These are phyloP conservation scores for Umbelopsis ramanniana DNA, from an alignment of 192 early-diverging fungal genomes.

Conservation along the genomic window DNA sequence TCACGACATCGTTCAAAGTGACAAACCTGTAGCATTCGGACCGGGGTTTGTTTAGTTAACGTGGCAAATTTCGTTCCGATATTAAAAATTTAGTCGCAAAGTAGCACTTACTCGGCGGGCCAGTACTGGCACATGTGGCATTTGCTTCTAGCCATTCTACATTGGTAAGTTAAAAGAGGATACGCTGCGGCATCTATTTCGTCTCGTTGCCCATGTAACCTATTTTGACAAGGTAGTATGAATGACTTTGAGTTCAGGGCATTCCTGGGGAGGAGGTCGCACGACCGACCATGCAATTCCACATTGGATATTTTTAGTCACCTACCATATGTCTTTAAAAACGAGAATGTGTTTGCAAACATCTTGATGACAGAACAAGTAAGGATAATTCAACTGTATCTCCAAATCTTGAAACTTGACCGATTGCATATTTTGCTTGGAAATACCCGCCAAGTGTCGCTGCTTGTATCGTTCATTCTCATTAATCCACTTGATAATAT, in stretches of 20 bases:
- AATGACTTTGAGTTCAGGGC: too few relatives aligned
- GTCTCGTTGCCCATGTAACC: conserved; percentile 44
- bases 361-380: conserved; percentile 79
- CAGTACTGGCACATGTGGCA: conserved; percentile 68
- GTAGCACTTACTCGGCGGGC: conserved; percentile 46
- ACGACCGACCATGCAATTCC: too few relatives aligned
- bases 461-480: conserved; percentile 53
- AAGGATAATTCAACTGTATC: conserved; percentile 66
- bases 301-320: conserved; percentile 16
- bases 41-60: conserved; percentile 3
- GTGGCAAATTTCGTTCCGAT: background rate
- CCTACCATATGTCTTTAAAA: conserved; percentile 66
- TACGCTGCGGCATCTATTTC: conserved; percentile 55
- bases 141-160: conserved; percentile 55
- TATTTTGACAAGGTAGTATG: background rate
- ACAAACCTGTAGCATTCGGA: conserved; percentile 43
- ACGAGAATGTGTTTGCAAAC: conserved; percentile 78
- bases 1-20: conserved; percentile 70
- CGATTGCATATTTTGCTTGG: conserved; percentile 55
- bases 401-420: conserved; percentile 65
- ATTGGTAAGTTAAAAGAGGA: conserved; percentile 59
- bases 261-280: too few relatives aligned
- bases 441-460: conserved; percentile 25
- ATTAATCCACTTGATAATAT: conserved; percentile 73
- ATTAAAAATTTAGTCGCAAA: background rate